These are phyloP conservation scores for Aspergillus transmontanensis DNA, from an alignment of 2,329 filamentous ascomycete species.

Conservation along the genomic window DNA sequence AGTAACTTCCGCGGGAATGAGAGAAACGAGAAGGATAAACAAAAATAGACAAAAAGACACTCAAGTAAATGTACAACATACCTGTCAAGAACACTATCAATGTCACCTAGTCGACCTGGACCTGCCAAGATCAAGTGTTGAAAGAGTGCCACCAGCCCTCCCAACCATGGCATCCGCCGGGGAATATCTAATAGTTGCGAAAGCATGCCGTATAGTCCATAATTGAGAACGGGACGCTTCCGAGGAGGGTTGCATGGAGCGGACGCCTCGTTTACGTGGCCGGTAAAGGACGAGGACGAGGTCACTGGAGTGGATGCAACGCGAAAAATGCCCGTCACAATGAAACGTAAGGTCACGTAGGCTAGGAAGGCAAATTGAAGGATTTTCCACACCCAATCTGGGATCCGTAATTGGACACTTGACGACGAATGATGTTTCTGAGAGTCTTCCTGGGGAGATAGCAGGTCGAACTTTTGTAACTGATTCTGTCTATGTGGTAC, in stretches of 20 bases:
- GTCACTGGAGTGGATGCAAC: slow-evolving; percentile 62
- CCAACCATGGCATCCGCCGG: slow-evolving; percentile 87
- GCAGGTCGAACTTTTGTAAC: slow-evolving; percentile 60
- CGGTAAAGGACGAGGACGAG: slow-evolving; percentile 29
- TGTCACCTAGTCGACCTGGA: slow-evolving; percentile 72
- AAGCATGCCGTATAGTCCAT: slow-evolving; percentile 74
- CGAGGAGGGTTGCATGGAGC: slow-evolving; percentile 33
- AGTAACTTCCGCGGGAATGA: background rate
- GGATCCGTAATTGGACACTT: slow-evolving; percentile 36
- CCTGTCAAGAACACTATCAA: slow-evolving; percentile 84
- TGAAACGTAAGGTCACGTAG: slow-evolving; percentile 66
- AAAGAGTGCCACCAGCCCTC: slow-evolving; percentile 71
- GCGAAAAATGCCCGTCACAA: slow-evolving; percentile 65
- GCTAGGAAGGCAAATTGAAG: slow-evolving; percentile 55
- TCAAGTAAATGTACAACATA: slow-evolving; percentile 57
- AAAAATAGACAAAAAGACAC: slow-evolving; percentile 11
- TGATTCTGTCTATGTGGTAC: slow-evolving; percentile 41
- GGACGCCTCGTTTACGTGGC: slow-evolving; percentile 31
- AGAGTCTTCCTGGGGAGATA: slow-evolving; percentile 42
- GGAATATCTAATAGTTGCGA: slow-evolving; percentile 73
- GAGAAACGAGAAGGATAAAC: slow-evolving; percentile 9
- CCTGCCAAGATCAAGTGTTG: slow-evolving; percentile 74
- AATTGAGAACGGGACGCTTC: slow-evolving; percentile 69
- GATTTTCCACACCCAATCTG: slow-evolving; percentile 52
- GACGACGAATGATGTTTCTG: slow-evolving; percentile 29